phyloP scores from a whole-genome alignment of 148 eudicot genomes.

The Rhododendron ovatum region DNA sequence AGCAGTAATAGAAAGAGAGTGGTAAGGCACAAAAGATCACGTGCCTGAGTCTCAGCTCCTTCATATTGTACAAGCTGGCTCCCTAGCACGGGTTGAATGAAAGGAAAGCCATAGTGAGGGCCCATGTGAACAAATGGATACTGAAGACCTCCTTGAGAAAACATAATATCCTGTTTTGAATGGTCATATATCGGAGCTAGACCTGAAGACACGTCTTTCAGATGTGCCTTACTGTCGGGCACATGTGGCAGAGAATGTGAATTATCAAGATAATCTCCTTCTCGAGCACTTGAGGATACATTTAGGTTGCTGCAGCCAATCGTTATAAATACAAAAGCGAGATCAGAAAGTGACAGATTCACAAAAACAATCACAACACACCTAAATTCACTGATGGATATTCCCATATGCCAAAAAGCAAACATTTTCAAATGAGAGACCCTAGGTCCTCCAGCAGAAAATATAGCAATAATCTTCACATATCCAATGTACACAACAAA shows the following conservation, averaged over 20 bases:
- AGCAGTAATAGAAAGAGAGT: not conserved
- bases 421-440: not conserved
- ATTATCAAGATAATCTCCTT: constrained; percentile 23
- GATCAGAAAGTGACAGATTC: constrained; percentile 1
- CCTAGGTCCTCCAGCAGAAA: not conserved
- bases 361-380: not conserved
- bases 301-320: constrained; percentile 39
- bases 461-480: not conserved
- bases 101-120: constrained; percentile 44
- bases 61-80: constrained; percentile 40
- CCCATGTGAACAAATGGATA: constrained; percentile 45
- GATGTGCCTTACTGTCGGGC: constrained; percentile 18
- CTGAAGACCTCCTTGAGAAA: constrained; percentile 40
- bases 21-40: not conserved
- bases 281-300: constrained; percentile 25
- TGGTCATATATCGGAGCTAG: constrained; percentile 29
- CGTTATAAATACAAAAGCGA: not conserved
- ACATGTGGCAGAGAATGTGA: constrained; percentile 22
- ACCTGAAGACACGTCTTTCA: constrained; percentile 21
- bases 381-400: not conserved
- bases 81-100: constrained; percentile 47
- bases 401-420: not conserved
- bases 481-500: not conserved
- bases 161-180: constrained; percentile 32
- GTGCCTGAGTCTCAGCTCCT: constrained; percentile 47